phyloP scores from a whole-genome alignment of 208 protist genomes.

The Trypanosoma congolense region DNA sequence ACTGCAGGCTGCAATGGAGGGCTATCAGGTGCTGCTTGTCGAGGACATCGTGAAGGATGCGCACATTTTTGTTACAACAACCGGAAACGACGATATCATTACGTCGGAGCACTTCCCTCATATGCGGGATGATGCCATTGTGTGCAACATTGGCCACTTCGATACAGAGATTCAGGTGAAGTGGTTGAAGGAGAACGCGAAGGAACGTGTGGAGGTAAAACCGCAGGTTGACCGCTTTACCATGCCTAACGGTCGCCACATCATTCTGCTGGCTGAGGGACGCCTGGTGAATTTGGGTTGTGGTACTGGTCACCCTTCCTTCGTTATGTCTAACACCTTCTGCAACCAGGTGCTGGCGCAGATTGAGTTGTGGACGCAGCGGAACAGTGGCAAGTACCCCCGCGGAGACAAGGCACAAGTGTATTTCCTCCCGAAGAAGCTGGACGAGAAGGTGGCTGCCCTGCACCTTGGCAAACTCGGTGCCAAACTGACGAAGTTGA shows the following conservation, averaged over 20 bases:
- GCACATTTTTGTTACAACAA: conserved; percentile 98
- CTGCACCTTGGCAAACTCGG: conserved; percentile 97
- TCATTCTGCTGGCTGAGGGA: conserved; percentile 96
- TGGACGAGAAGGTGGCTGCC: conserved; percentile 99
- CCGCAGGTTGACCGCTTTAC: conserved; percentile 98
- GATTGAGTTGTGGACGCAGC: conserved; percentile 97
- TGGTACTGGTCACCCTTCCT: conserved; percentile 99
- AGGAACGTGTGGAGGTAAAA: conserved; percentile 97
- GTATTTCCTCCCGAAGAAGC: conserved; percentile 97
- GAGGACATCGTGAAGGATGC: conserved; percentile 89
- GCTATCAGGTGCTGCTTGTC: conserved; percentile 95
- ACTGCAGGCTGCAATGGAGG: conserved; percentile 99
- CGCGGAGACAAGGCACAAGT: conserved; percentile 89
- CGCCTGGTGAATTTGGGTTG: conserved; percentile 99
- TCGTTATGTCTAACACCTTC: conserved; percentile 99
- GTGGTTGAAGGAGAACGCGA: conserved; percentile 90
- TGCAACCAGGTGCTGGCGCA: conserved; percentile 99
- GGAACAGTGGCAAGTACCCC: conserved; percentile 91
- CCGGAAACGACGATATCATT: conserved; percentile 99
- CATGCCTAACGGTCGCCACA: conserved; percentile 92
- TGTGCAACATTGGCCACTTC: conserved; percentile 99
- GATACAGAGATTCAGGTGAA: conserved; percentile 99
- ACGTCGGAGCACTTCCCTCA: conserved; percentile 93
- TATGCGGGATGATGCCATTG: conserved; percentile 99
- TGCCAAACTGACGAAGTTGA: conserved; percentile 96